Base-by-base conservation (phyloP, 768 basidiomycete genomes). In the Amanita jacksonii region DNA sequence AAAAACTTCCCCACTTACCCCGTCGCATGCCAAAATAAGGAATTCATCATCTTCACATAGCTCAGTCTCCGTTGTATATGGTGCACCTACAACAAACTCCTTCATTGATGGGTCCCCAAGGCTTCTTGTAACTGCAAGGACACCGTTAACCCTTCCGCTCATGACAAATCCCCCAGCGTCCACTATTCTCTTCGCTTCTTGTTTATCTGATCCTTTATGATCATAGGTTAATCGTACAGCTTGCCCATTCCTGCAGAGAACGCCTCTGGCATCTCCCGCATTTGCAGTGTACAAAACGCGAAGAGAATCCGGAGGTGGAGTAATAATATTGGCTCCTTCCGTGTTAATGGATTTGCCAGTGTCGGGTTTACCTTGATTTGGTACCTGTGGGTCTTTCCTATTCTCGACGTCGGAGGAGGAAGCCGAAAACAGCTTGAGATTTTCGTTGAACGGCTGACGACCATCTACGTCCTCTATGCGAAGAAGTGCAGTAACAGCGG, bases 111-210 rank as follows among this genome's bases (percentile, higher is more conserved):
- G 86, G 57, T 99, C 96, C 25, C 96, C 96, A 45, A 99, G 67
- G 55, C 91, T 91, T 46, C 96, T 74, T 13, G 96, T 99, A 22
- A 99, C 96, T 5, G 92, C 92, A 43, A 99, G 68, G 32, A 98
- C 93, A 51, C 94, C 96, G 52, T 99, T 99, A 25, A 99, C 96
- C 9, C 96, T 79, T 50, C 94, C 96, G 56, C 94, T 94, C 86
- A 99, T 82, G 16, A 99, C 93, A 58, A 98, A 99, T 1, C 96
- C 96, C 8, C 96, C 96, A 0, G 96, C 96, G 57, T 98, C 96
- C 38, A 76, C 92, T 60, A 99, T 98, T 16, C 96, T 78, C 65
- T 96, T 97, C 15, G 93, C 93, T 64, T 99, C 96, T 61, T 94
- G 91, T 56, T 85, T 83, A 61, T 99, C 96, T 4, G 85, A 83